Base-by-base conservation (phyloP, 1,139 yeast species). In the Candida dubliniensis region DNA sequence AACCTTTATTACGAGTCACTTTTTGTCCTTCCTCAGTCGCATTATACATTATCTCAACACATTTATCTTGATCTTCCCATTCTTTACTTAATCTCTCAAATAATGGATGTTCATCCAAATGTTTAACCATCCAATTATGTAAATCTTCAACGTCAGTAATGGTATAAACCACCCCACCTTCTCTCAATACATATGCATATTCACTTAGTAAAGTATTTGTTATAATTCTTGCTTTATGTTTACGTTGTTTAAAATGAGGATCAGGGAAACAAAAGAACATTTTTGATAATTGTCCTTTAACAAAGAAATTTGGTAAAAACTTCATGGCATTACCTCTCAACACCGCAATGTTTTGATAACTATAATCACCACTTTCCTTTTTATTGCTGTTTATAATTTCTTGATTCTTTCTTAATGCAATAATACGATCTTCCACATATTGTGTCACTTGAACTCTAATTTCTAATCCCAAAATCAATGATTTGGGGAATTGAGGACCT, bases 221-320 rank as follows among this genome's bases (percentile, higher is more conserved):
- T 52, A 93, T 81, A 57, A 93, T 93, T 71, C 99, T 79, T 8
- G 98, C 98, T 72, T 93, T 93, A 67, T 95, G 99, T 64, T 93
- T 93, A 58, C 99, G 79, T 64, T 89, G 96, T 62, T 93, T 93
- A 74, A 93, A 93, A 65, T 95, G 99, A 11, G 99, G 99, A 66
- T 93, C 99, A 14, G 99, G 99, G 77, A 93, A 93, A 66, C 99
- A 95, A 71, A 95, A 93, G 67, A 93, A 93, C 81, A 93, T 87
- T 72, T 93, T 93, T 33, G 84, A 81, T 43, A 93, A 71, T 63
- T 87, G 95, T 5, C 84, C 83, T 63, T 85, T 84, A 45, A 76
- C 71, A 69, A 95, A 93, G 64, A 95, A 93, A 64, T 93, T 93
- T 29, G 99, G 98, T 52, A 91, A 70, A 60, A 93, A 93, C 66